Evolutionary conservation across 495 filamentous ascomycete species (phyloP), one percentile per base, ranked within the genome.

Genomic region (Daldinia grandis): DNA sequence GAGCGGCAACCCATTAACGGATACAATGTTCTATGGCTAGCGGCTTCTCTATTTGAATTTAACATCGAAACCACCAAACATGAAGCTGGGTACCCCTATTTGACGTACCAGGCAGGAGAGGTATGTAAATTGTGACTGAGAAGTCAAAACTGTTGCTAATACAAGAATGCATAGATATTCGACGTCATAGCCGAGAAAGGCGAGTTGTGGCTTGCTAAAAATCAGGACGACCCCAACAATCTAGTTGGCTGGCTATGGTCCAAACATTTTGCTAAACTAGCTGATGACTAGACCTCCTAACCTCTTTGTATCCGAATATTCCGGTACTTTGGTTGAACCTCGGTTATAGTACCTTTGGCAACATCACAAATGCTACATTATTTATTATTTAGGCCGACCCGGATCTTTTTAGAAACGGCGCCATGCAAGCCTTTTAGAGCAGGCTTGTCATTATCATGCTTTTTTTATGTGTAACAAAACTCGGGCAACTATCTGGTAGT

Each of bases 181-280:
- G 92, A 96, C 80, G 90, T 94, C 62, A 92, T 98, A 71, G 95
- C 89, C 58, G 92, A 97, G 76, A 98, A 98, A 78, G 95, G 95
- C 57, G 95, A 98, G 81, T 89, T 98, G 15, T 99, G 95, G 96
- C 89, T 99, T 31, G 95, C 95, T 6, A 92, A 91, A 76, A 99
- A 99, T 75, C 95, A 99, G 79, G 95, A 99, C 76, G 96, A 99
- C 78, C 81, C 86, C 4, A 82, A 81, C 17, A 84, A 87, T 24
- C 83, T 88, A 67, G 87, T 98, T n/a, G 95, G 95, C 44, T 99
- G 95, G 95, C 97, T 99, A 68, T 99, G 95, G 95, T 95, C 92
- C 73, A 96, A 97, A 76, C 95, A 99, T 81, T 98, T 99, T 81
- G 92, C 91, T 54, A 92, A 92, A 63, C 76, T 93, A 67, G 89